Percentiles rank a stretch among this genome's conserved stretches.
phyloP scores from a whole-genome alignment of 352 stramenopile genomes.

The Globisporangium nodosum region DNA sequence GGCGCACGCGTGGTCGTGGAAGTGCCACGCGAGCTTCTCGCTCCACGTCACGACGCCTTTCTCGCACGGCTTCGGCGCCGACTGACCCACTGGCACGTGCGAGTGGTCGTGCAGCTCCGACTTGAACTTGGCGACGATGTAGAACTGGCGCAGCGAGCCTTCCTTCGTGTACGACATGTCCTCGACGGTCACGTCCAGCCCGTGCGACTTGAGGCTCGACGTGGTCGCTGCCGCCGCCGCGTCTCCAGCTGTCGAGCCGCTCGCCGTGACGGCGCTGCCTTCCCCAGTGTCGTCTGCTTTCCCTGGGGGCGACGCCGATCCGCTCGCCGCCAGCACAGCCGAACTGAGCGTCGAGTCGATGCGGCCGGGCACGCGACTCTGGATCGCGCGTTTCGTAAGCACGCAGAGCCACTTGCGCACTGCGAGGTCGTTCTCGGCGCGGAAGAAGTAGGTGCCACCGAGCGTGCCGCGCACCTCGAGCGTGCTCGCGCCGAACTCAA shows the following conservation, averaged over 20 bases:
- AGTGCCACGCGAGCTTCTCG: slow-evolving; percentile 71
- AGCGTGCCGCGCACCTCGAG: slow-evolving; percentile 70
- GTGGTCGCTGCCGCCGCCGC: slow-evolving; percentile 7
- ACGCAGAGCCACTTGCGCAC: slow-evolving; percentile 78
- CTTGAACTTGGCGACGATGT: slow-evolving; percentile 83
- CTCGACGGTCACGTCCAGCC: slow-evolving; percentile 54
- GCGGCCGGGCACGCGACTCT: slow-evolving; percentile 54
- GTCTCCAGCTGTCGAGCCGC: neutral
- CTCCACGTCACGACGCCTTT: slow-evolving; percentile 71
- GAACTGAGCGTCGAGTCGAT: slow-evolving; percentile 52
- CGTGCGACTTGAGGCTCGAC: slow-evolving; percentile 56
- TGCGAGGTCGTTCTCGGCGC: slow-evolving; percentile 69
- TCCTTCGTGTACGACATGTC: slow-evolving; percentile 77
- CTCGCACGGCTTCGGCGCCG: slow-evolving; percentile 52
- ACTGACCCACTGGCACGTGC: slow-evolving; percentile 67
- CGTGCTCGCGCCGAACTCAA: slow-evolving; percentile 72
- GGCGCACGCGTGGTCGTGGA: slow-evolving; percentile 67
- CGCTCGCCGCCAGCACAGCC: slow-evolving; percentile 18
- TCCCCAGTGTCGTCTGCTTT: neutral
- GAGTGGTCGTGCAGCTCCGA: slow-evolving; percentile 78
- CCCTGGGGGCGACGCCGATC: too few species aligned
- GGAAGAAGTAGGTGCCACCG: slow-evolving; percentile 79
- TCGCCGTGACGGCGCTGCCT: neutral
- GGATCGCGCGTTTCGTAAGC: slow-evolving; percentile 76
- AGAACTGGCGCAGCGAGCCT: slow-evolving; percentile 70